Evolutionary conservation across 1,284 basidiomycete genomes (phyloP).

Genomic region (Cronartium quercuum): DNA sequence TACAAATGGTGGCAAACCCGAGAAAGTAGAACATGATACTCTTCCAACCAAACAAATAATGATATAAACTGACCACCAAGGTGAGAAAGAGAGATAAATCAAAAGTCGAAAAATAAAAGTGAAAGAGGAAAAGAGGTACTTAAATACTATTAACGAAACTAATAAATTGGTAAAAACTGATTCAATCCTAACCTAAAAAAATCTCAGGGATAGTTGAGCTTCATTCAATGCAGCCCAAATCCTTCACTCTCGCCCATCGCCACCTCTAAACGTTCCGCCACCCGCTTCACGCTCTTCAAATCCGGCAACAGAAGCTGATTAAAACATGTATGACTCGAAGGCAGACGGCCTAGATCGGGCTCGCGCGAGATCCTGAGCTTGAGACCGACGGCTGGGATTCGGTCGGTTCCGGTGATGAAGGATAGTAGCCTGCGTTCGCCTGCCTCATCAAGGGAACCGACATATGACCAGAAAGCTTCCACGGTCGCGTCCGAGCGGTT

Average conservation of each 20-base stretch:
- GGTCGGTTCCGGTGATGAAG: constrained; percentile 45
- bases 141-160: too few relatives aligned
- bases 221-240: constrained; percentile 19
- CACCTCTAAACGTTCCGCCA: background rate
- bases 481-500: constrained; percentile 38
- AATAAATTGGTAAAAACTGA: too few relatives aligned
- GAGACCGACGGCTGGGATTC: constrained; percentile 42
- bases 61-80: too few relatives aligned
- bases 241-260: constrained; percentile 26
- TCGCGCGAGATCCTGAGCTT: constrained; percentile 9
- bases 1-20: too few relatives aligned
- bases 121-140: too few relatives aligned
- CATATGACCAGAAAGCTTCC: constrained; percentile 44
- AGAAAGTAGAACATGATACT: too few relatives aligned
- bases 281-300: background rate
- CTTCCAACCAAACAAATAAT: too few relatives aligned
- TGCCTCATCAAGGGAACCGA: constrained; percentile 16
- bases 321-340: constrained; percentile 17
- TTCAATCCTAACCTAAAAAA: too few relatives aligned
- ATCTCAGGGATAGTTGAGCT: too few relatives aligned
- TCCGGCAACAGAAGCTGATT: constrained; percentile 11
- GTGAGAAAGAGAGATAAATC: too few relatives aligned
- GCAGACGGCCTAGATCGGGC: background rate
- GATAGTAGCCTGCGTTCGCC: constrained; percentile 42
- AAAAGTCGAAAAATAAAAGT: too few relatives aligned